Evolutionary conservation across 495 filamentous ascomycete species (phyloP), one percentile per base, ranked within the genome.

Genomic region (Neurospora sp.): DNA sequence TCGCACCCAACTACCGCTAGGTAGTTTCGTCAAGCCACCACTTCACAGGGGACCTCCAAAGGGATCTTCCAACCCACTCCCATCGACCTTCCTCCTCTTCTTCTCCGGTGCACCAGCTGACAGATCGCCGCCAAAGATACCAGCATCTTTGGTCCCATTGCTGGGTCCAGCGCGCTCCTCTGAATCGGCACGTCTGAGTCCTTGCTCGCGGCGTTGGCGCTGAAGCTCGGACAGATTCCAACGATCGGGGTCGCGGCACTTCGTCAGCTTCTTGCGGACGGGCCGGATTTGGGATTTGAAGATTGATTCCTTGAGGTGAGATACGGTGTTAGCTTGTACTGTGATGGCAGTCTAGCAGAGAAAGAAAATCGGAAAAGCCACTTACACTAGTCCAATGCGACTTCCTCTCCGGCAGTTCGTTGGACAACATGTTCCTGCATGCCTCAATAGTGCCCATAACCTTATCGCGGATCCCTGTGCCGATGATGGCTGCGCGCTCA

Each of bases 201-300:
- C 79, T 72, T 82, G 79, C 70, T 85, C 83, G 71, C 85, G 78
- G 44, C 82, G 80, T 37, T 83, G 86, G 71, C 84, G 83, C 76
- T 91, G 88, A 39, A 89, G 77, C 49, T 85, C 85, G 11, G 90
- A 86, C 62, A 92, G 75, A 79, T 93, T 90, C 70, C 83, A 86
- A 60, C 90, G 87, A 42, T 88, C 86, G 1, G 93, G 93, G 76
- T 96, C 93, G 72, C 90, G 88, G 80, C 94, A 97, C 73, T 90
- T 90, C 54, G 88, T 89, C 16, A 96, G 84, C 82, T 96, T 96
- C 82, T 91, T 93, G 27, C 84, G 87, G 11, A 95, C 77, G 41
- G 82, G 88, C 60, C 86, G 86, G 46, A 86, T 76, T 35, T 82
- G 83, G 54, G 81, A 81, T 42, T 83, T 84, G 41, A 76, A 77